Percentiles rank a stretch among this genome's conserved stretches.
Evolutionary conservation across 331 rosid genomes (phyloP).

Genomic region (Quercus lobata): DNA sequence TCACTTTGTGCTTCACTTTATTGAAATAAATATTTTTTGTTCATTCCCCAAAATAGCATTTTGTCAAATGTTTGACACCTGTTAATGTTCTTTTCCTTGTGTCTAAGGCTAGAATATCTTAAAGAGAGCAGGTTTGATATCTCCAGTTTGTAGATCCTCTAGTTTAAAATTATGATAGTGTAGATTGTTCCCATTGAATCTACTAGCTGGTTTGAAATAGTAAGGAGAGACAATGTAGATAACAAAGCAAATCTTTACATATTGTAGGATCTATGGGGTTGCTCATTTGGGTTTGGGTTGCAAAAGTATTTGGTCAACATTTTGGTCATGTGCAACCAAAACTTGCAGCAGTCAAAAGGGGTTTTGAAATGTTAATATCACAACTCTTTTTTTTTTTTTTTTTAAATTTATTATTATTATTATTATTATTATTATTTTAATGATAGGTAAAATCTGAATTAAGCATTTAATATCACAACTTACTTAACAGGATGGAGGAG

Average conservation of each 20-base stretch:
- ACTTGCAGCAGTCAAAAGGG: neutral
- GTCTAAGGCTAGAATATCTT: slow-evolving; percentile 70
- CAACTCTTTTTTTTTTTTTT: no score
- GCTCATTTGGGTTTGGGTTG: neutral
- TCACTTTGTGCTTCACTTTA: neutral
- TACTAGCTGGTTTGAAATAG: neutral
- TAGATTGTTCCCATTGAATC: slow-evolving; percentile 87
- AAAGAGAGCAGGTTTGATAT: slow-evolving; percentile 74
- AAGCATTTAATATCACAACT: no score
- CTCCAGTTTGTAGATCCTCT: neutral
- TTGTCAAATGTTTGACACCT: slow-evolving; percentile 7
- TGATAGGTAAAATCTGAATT: no score
- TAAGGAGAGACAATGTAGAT: neutral
- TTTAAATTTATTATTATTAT: no score
- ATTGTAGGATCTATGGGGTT: neutral
- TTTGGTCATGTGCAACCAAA: neutral
- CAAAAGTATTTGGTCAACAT: neutral
- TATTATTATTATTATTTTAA: no score
- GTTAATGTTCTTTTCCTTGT: slow-evolving; percentile 16
- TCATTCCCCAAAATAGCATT: neutral
- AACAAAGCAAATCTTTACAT: neutral
- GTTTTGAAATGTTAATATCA: neutral
- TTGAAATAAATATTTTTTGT: neutral
- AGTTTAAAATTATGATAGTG: slow-evolving; percentile 37
- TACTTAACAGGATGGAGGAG: no score